Base-by-base conservation (phyloP, 805 yeast species). In the Candida jianshihensis region DNA sequence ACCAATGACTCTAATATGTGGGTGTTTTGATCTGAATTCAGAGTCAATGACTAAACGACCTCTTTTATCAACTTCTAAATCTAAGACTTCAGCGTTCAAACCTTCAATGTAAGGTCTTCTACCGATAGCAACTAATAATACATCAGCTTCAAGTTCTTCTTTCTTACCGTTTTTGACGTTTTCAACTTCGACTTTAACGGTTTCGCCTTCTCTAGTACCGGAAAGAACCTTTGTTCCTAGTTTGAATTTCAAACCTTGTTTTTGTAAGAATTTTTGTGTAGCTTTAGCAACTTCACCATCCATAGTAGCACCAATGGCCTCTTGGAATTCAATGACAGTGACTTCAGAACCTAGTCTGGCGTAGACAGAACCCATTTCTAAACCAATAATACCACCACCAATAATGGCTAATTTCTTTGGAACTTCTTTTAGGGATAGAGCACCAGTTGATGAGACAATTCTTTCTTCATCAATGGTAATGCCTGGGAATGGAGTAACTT, bases 331-430 rank as follows among this genome's bases (percentile, higher is more conserved):
- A 42, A 92, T 68, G 38, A 92, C 82, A 30, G 97, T 90, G 46
- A 92, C 98, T 69, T 92, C 88, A 30, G 96, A 70, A 31, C 99
- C 99, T 54, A 92, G 70, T 67, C 98, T 79, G 40, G 89, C 69
- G 81, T 94, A 92, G 33, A 92, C 99, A 19, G 97, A 89, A 46
- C 96, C 98, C 96, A 92, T 92, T 71, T 92, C 99, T 51, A 92
- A 77, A 58, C 99, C 99, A 61, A 92, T 92, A 69, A 92, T 90
- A 73, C 99, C 98, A 68, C 96, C 99, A 61, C 99, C 99, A 55
- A 92, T 90, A 66, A 92, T 79, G 49, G 90, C 82, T 58, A 92
- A 56, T 61, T 73, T 79, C 73, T 92, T 88, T 59, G 99, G 99
- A 41, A 92, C 73, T 70, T 89, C 96, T 61, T 76, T 74, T 53